Evolutionary conservation across 371 early-diverging fungal genomes (phyloP), one percentile per base, ranked within the genome.

Genomic region (Syncephalis fuscata): DNA sequence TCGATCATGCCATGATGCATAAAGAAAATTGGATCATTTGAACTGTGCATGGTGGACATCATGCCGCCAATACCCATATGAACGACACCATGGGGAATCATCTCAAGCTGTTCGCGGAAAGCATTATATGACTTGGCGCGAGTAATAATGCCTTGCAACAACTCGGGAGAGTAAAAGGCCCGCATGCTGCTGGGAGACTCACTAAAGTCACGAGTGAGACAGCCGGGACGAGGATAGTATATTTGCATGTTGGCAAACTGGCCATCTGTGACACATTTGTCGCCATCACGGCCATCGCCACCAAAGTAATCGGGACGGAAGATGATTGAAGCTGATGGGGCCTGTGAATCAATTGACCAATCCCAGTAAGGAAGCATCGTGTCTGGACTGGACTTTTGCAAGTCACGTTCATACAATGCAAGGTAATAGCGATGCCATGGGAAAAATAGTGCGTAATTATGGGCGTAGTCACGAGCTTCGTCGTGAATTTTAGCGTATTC

Each of bases 1-100:
- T 71, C 71, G n/a, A 73, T 48, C 38, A 66, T 64, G 27, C 62
- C 62, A 39, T 71, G 71, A 52, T 71, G 70, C 54, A 65, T 52
- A 32, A 48, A 61, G 57, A 71, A 71, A 46, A 66, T 52, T 26
- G 67, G 61, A 39, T 71, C 71, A 47, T 65, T 67, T 7, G 71
- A 71, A 17, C 63, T 55, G 38, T 55, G 46, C 48, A 38, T 48
- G 0, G 60, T 57, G 0, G 52, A 42, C 42, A 71, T 70, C 48
- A 70, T 71, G 43, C 71, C 71, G 49, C 67, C 69, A 16, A 71
- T 42, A 14, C 44, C 44, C 11, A 22, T 49, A n/a, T 70, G 70
- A 20, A 63, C 63, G 1, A 50, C 60, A 10, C 70, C 70, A 46
- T 70, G 70, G 21, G 61, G 64, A 36, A 59, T 46, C 39, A 51